Conservation (phyloP, 2,329 filamentous ascomycete species). For the Diatrype stigma region DNA sequence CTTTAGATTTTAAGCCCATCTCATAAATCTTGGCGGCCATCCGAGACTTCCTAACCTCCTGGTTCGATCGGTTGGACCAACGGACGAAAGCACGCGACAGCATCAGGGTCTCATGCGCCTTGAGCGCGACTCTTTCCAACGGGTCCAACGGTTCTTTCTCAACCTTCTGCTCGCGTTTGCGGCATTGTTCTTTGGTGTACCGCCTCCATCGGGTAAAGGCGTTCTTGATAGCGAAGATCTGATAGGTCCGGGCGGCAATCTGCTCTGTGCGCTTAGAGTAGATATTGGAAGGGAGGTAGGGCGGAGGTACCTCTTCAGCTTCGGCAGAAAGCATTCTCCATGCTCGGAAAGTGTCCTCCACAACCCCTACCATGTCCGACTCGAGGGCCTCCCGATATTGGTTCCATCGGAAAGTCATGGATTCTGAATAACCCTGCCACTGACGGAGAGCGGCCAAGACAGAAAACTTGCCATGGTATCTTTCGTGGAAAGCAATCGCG, state of each 20-base stretch:
- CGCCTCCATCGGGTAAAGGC: conserved; percentile 21
- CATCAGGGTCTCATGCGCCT: conserved; percentile 22
- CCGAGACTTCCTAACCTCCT: conserved; percentile 24
- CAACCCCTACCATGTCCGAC: conserved; percentile 17
- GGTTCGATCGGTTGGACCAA: conserved; percentile 27
- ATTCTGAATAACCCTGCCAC: conserved; percentile 23
- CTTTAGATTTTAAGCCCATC: conserved; percentile 25
- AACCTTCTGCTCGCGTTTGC: conserved; percentile 9
- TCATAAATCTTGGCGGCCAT: conserved; percentile 24
- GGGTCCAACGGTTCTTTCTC: conserved; percentile 16
- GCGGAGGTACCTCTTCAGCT: conserved; percentile 14
- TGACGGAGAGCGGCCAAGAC: conserved; percentile 18
- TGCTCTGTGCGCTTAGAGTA: conserved; percentile 28
- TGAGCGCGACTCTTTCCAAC: conserved; percentile 23
- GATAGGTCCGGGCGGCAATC: conserved; percentile 22
- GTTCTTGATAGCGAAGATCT: conserved; percentile 22
- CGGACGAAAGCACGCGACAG: conserved; percentile 25
- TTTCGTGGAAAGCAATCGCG: conserved; percentile 22
- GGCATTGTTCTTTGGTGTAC: conserved; percentile 11
- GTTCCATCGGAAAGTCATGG: conserved; percentile 14
- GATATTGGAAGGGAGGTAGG: conserved; percentile 19
- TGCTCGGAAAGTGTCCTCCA: conserved; percentile 17
- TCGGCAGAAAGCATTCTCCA: conserved; percentile 23
- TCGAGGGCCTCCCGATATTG: conserved; percentile 21
- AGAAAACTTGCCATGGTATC: conserved; percentile 20